Evolutionary conservation across 75 land plant species (phyloP).

Genomic region (Pinus taeda): DNA sequence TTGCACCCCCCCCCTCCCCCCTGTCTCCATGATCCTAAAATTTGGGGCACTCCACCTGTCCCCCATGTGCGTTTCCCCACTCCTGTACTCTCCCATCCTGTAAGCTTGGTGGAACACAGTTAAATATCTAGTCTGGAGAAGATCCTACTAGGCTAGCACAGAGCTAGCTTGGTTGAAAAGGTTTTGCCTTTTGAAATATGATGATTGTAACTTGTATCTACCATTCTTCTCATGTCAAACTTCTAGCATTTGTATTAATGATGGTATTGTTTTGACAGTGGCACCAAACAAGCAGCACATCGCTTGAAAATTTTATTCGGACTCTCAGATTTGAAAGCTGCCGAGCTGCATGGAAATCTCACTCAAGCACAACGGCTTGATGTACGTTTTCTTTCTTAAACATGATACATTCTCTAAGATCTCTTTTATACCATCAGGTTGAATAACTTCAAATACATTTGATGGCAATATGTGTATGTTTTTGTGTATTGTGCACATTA

Average conservation of each 20-base stretch:
- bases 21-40: too few species aligned
- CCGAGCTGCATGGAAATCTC: conserved; percentile 98
- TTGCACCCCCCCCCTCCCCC: too few species aligned
- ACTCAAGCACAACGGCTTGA: conserved; percentile 97
- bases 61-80: too few species aligned
- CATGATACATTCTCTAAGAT: not conserved
- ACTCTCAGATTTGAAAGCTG: conserved; percentile 83
- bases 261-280: conserved; percentile 47
- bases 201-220: not conserved
- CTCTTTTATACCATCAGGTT: not conserved
- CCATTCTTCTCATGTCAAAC: not conserved
- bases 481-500: not conserved
- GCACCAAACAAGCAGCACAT: conserved; percentile 93
- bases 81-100: too few species aligned
- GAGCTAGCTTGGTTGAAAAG: not conserved
- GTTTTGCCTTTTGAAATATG: not conserved
- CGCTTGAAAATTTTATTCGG: conserved; percentile 94
- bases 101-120: too few species aligned
- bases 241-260: not conserved
- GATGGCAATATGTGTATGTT: not conserved
- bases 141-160: not conserved
- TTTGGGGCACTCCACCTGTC: too few species aligned
- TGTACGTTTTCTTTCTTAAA: conserved; percentile 35
- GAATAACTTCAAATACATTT: not conserved
- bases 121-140: not conserved